These are phyloP conservation scores for Infundibulicybe gibba DNA, from an alignment of 768 basidiomycete species.

Conservation along the genomic window DNA sequence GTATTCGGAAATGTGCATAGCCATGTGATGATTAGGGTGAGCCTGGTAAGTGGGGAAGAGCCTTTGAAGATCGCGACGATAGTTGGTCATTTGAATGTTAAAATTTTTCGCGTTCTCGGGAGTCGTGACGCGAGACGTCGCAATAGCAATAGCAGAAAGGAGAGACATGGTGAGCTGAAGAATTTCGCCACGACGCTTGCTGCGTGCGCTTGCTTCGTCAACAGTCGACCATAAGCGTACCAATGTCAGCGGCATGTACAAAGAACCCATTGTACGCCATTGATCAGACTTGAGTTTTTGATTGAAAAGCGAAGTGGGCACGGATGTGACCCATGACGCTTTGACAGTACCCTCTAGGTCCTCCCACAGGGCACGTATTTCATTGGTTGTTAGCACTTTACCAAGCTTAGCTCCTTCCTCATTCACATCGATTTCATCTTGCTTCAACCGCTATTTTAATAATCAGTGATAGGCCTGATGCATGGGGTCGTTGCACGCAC, in stretches of 20 bases:
- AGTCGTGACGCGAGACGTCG: slow-evolving; percentile 13
- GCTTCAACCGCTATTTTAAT: neutral
- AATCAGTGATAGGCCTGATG: neutral
- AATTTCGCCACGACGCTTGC: neutral
- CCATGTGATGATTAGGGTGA: slow-evolving; percentile 23
- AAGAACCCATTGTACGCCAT: neutral
- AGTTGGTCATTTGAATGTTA: slow-evolving; percentile 6
- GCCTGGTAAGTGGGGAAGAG: slow-evolving; percentile 12
- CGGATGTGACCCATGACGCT: neutral
- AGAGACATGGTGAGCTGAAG: neutral
- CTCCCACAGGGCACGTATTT: neutral
- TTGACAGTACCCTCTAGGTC: neutral
- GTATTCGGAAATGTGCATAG: slow-evolving; percentile 21
- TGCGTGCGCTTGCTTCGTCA: neutral
- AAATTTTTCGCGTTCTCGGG: slow-evolving; percentile 1
- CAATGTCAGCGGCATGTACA: neutral
- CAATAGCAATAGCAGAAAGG: neutral
- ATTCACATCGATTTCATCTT: neutral
- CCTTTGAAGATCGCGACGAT: slow-evolving; percentile 11
- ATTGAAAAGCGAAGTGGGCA: neutral
- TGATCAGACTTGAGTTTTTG: neutral
- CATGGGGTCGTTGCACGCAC: neutral
- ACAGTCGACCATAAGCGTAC: neutral
- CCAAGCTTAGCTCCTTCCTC: neutral
- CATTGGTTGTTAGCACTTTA: neutral